Evolutionary conservation across 306 rosid genomes (phyloP).

Genomic region (Vigna radiata): DNA sequence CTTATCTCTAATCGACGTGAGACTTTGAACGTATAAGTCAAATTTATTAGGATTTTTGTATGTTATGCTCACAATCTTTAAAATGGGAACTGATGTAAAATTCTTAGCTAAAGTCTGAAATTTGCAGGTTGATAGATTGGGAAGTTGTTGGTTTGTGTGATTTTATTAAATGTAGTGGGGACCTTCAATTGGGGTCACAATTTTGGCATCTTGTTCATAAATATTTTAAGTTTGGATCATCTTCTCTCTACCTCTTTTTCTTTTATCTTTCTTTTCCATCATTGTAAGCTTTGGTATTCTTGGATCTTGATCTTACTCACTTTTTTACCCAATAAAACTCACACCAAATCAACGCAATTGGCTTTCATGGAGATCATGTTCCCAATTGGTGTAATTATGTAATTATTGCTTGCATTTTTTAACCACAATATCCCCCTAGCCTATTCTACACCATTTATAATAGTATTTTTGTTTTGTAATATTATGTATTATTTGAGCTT

Average conservation of each 20-base stretch:
- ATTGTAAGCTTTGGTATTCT: constrained; percentile 37
- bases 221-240: constrained; percentile 46
- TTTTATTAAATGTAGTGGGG: background rate
- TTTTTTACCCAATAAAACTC: constrained; percentile 24
- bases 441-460: background rate
- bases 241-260: background rate
- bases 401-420: constrained; percentile 2
- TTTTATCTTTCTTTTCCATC: constrained; percentile 15
- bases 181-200: constrained; percentile 12
- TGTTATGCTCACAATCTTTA: no score
- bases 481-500: no score
- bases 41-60: no score
- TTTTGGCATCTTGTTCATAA: constrained; percentile 61
- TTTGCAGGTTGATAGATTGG: background rate
- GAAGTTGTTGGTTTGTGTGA: background rate
- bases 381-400: constrained; percentile 14
- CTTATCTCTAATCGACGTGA: no score
- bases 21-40: no score
- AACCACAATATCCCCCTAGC: background rate
- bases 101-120: background rate
- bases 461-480: no score
- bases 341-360: constrained; percentile 38
- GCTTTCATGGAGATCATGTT: constrained; percentile 46
- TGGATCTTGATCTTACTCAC: constrained; percentile 28
- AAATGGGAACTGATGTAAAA: background rate